phyloP scores from a whole-genome alignment of 2,329 filamentous ascomycete species.

The Reticulascus tulasneorum region DNA sequence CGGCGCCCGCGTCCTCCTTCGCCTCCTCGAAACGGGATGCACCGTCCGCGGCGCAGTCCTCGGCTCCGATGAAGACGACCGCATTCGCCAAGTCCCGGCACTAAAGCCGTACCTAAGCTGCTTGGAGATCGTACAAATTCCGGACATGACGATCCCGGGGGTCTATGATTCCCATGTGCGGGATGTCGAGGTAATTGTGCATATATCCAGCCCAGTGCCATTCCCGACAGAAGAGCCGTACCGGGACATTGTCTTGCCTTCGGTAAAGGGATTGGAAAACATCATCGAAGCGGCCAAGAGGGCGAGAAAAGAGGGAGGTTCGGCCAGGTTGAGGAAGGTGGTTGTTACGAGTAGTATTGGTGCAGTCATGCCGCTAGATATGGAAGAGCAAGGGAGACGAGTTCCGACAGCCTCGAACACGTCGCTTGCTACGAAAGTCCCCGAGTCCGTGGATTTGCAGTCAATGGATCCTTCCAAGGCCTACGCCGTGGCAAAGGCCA shows the following conservation, averaged over 20 bases:
- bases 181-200: background rate
- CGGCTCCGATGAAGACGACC: background rate
- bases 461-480: background rate
- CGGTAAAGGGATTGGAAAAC: background rate
- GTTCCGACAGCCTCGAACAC: too few species aligned
- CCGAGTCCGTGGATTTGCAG: background rate
- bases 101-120: background rate
- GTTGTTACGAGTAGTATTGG: too few species aligned
- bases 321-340: too few species aligned
- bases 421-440: too few species aligned
- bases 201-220: background rate
- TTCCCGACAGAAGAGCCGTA: background rate
- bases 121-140: background rate
- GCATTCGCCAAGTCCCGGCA: background rate
- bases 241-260: background rate
- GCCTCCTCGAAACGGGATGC: background rate
- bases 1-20: background rate
- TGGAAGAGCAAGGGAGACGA: too few species aligned
- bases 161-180: background rate
- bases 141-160: background rate
- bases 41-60: background rate
- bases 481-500: background rate
- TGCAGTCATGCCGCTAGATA: too few species aligned
- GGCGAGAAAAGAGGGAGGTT: too few species aligned
- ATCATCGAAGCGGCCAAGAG: too few species aligned